Evolutionary conservation across 108 stramenopile genomes (phyloP), one percentile per base, ranked within the genome.

Genomic region (Discostella pseudostelligera): DNA sequence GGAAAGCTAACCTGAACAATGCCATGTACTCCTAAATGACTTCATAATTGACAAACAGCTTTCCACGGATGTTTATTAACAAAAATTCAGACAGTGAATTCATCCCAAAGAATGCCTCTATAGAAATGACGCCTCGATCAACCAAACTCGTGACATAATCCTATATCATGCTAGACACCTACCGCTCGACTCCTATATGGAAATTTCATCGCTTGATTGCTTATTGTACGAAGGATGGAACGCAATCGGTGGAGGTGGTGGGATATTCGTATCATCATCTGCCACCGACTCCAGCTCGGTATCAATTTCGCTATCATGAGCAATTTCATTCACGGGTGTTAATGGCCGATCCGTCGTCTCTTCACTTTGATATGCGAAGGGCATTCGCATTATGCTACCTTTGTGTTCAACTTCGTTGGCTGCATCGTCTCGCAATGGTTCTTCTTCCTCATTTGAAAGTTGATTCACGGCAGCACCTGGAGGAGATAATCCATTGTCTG

Each of bases 261-360:
- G 72, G 39, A 70, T 62, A 12, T 57, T 56, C 1, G 54, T 56
- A 19, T 60, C 59, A 39, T 73, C 72, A 25, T 59, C 65, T 10
- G 32, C 62, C 6, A 62, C 14, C 36, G 72, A 73, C 25, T 72
- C 71, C 10, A 73, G 45, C 50, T 73, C 72, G 19, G 72, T 73
- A 35, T 73, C 72, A 45, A 73, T 73, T 21, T 73, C 72, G 32
- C 72, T 73, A 42, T 73, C 72, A 25, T 73, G 64, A 37, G 72
- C 40, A 32, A 73, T 17, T 32, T 73, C 72, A 25, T 37, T 65
- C 1, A 73, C 65, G 21, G 72, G 58, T 21, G 43, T 51, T 40
- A 73, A 32, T 22, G 58, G 29, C 28, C 59, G 35, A 16, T 73
- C 28, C 17, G 28, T 39, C 39, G n/a, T n/a, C n/a, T n/a, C n/a